These are phyloP conservation scores for Pleurotus citrinopileatus DNA, from an alignment of 768 basidiomycete species.

Conservation along the genomic window DNA sequence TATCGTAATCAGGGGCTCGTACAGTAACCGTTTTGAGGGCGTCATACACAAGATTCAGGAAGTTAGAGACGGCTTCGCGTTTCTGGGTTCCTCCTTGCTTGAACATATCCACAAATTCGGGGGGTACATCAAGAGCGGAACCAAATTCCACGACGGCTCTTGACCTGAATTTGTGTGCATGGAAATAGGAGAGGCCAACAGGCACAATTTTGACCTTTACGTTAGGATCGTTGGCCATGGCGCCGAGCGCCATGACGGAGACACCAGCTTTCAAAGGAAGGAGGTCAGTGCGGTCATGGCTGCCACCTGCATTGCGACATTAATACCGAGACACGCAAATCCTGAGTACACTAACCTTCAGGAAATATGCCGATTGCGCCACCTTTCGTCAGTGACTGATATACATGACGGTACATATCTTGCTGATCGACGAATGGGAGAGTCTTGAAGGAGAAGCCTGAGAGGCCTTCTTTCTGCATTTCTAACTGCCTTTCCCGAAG, in stretches of 20 bases:
- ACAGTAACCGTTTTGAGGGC: conserved; percentile 94
- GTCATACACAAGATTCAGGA: conserved; percentile 90
- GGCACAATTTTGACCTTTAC: conserved; percentile 91
- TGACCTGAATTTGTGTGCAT: conserved; percentile 86
- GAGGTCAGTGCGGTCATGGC: conserved; percentile 95
- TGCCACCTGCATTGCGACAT: conserved; percentile 64
- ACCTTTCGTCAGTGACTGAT: conserved; percentile 78
- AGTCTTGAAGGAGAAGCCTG: conserved; percentile 76
- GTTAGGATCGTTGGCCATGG: conserved; percentile 88
- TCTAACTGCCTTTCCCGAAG: conserved; percentile 69
- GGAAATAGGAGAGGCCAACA: conserved; percentile 74
- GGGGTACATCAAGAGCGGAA: conserved; percentile 86
- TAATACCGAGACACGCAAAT: background rate
- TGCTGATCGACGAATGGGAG: conserved; percentile 92
- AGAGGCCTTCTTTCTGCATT: conserved; percentile 46
- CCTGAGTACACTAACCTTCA: conserved; percentile 70
- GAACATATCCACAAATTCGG: conserved; percentile 85
- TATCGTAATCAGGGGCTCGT: conserved; percentile 95
- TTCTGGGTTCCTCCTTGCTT: conserved; percentile 86
- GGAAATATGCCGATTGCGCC: conserved; percentile 97
- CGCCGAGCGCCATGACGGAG: conserved; percentile 96
- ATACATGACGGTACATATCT: conserved; percentile 93
- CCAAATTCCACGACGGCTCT: conserved; percentile 98
- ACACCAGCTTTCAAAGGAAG: conserved; percentile 97
- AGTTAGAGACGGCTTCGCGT: conserved; percentile 83